Evolutionary conservation across 78 protist species (phyloP), one percentile per base, ranked within the genome.

Genomic region (Dictyostelium capitatum): DNA sequence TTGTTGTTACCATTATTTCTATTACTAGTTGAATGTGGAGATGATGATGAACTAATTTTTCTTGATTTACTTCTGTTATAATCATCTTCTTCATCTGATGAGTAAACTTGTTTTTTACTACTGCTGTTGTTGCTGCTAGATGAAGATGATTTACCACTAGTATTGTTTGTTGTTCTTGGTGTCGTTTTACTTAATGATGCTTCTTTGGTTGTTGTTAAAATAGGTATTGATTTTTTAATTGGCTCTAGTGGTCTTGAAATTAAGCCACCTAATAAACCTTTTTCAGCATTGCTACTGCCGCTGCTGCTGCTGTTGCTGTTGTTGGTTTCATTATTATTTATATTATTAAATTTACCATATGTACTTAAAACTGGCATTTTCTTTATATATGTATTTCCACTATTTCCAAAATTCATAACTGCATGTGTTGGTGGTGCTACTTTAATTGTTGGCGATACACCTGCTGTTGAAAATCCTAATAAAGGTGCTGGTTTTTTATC

Each of bases 31-130:
- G 14, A 15, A 43, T 46, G 50, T 3, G 50, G 75, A 30, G 75
- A 67, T 17, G 75, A 67, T 28, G 75, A 67, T 67, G 75, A 67
- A 17, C 37, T 67, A 0, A 32, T 5, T 72, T 72, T 72, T 20
- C 28, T 43, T 4, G 50, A 72, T 72, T 72, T 32, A 10, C 19
- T 72, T 41, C 48, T 54, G 43, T 41, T 41, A 28, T 28, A 72
- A 43, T 72, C 79, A 20, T 72, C 79, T 19, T 72, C 79, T 43
- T 72, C 79, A 72, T 32, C 50, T 15, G 41, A 41, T 12, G 75
- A 67, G 7, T 67, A 67, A 12, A 14, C 15, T 12, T 51, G 10
- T 51, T 12, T 51, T 67, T 67, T 67, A 32, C 32, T 59, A 23
- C 32, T 23, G 69, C 7, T 57, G 65, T 59, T 62, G 23, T 23